Base-by-base conservation (phyloP, 2,329 filamentous ascomycete genomes). In the Plenodomus biglobosus region DNA sequence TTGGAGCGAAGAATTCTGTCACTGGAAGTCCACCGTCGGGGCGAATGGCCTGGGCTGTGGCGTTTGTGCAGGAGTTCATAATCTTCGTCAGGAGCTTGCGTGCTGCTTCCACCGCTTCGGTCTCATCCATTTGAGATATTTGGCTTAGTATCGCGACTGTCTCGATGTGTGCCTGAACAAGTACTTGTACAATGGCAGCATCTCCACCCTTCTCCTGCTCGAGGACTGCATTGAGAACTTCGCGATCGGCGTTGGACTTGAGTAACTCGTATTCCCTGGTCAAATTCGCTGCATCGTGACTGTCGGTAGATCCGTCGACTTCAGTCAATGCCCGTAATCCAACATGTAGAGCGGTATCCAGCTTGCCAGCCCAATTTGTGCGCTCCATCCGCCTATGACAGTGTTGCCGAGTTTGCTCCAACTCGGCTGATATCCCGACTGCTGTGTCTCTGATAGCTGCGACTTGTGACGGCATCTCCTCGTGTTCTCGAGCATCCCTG, bases 121-220 rank as follows among this genome's bases (percentile, higher is more conserved):
- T 84, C 68, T 95, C 90, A 48, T 81, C 86, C 85, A 97, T 90
- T 30, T 82, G 78, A 59, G 92, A 82, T 19, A 94, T 89, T 57
- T 90, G 88, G 45, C 87, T 85, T 44, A 99, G 82, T 0, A 91
- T 90, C 3, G 89, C 79, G 52, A 97, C 82, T 2, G 92, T 92
- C 63, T 96, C 92, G 60, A 99, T 95, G 64, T 97, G 92, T 11
- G 92, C 90, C 44, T 88, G 86, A 10, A 97, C 81, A 45, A 99
- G 80, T 41, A 89, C 82, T 71, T 96, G 92, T 64, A 96, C 80
- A 56, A 88, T 83, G 16, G 82, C 84, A 17, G 86, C 83, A 66
- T 96, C 91, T 11, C 86, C 87, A 20, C 81, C 79, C 73, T 87
- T 92, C 54, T 97, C 92, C 62, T 94, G 85, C 45, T 97, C 91